Evolutionary conservation across 2,329 filamentous ascomycete species (phyloP), one percentile per base, ranked within the genome.

Genomic region (Dactylellina parvicollis): DNA sequence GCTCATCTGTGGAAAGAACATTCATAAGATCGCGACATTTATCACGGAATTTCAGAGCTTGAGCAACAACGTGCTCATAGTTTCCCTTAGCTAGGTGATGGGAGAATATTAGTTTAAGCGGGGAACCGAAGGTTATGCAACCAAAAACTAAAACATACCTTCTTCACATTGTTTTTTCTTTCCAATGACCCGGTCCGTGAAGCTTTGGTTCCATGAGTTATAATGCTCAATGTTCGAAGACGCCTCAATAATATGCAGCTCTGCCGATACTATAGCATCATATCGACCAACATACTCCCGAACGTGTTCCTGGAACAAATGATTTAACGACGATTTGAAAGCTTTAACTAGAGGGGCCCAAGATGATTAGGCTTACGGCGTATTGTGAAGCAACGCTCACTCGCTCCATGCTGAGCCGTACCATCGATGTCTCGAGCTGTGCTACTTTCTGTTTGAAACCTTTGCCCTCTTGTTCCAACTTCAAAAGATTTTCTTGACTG

Each of bases 161-260:
- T 66, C 64, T 10, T 72, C 56, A 55, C 75, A 76, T 47, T 76
- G 24, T 14, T 66, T 75, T 55, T 66, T 61, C 26, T 75, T 76
- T 3, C n/a, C 50, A 10, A 10, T 40, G 2, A 71, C 3, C 28
- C 66, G 20, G 2, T 71, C 49, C 7, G 80, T 77, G 76, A 92
- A 92, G 67, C 88, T 88, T 14, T 83, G 82, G 77, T 87, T 86
- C n/a, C 97, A 83, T 3, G 52, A 55, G 14, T 65, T 72, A 52
- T 72, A 65, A 4, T 86, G 86, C 46, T 87, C 84, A 1, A 90
- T 80, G 77, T 99, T 95, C 0, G 92, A 97, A n/a, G 84, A 80
- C 0, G 92, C 93, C 82, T 99, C 95, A 28, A 96, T 86, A 0
- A 86, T 82, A 73, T 88, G 84, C 46, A 97, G 84, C 76, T 91